A percentile compares a stretch with the other conserved stretches of the same genome.
Conservation (phyloP, 2,329 filamentous ascomycete species). For the Pestalotiopsis sp. region DNA sequence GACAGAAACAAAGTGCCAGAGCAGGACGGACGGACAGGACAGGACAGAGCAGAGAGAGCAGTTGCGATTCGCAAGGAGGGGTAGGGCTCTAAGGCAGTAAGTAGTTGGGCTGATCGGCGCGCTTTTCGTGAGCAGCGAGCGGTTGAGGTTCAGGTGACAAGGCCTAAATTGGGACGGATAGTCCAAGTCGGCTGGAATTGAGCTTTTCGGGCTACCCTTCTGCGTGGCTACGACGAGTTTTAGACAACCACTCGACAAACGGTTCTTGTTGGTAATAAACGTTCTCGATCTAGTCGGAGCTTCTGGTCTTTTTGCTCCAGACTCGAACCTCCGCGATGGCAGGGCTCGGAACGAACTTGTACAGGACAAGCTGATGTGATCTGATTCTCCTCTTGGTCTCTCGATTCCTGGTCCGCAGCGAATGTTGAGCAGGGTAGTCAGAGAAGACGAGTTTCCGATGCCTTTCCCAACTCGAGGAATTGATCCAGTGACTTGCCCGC, state of each 20-base stretch:
- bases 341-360: too few species aligned
- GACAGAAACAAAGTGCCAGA: not conserved
- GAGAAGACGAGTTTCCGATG: not conserved
- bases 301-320: too few species aligned
- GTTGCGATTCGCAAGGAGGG: slow-evolving; percentile 13
- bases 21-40: too few species aligned
- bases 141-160: slow-evolving; percentile 10
- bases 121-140: slow-evolving; percentile 7
- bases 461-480: slow-evolving; percentile 2
- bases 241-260: not conserved
- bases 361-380: too few species aligned
- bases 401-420: too few species aligned
- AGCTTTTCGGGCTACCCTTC: not conserved
- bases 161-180: slow-evolving; percentile 12
- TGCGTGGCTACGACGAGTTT: not conserved
- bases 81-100: slow-evolving; percentile 10
- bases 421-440: too few species aligned
- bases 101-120: slow-evolving; percentile 6
- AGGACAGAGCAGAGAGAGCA: not conserved
- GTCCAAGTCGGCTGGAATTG: slow-evolving; percentile 7
- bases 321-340: too few species aligned
- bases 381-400: too few species aligned
- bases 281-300: not conserved
- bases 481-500: slow-evolving; percentile 9
- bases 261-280: not conserved